Evolutionary conservation across 108 stramenopile genomes (phyloP), one percentile per base, ranked within the genome.

Genomic region (Craspedostauros australis): DNA sequence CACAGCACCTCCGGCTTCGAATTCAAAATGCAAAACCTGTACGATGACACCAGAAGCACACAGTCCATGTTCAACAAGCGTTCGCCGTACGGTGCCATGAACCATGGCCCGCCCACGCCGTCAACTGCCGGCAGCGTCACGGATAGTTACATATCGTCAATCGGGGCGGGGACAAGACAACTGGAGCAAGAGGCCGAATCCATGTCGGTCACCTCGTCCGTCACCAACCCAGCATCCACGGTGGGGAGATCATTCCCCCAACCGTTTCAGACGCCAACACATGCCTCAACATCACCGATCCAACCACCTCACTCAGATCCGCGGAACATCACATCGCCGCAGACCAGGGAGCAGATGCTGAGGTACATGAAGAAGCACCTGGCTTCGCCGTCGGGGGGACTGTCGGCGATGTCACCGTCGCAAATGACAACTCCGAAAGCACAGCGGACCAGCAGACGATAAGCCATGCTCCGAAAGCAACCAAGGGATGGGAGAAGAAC

Each of bases 301-400:
- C n/a, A n/a, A n/a, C n/a, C n/a, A n/a, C n/a, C n/a, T n/a, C n/a
- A n/a, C n/a, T n/a, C n/a, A n/a, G n/a, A n/a, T n/a, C n/a, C n/a
- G n/a, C n/a, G n/a, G n/a, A n/a, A n/a, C 34, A 36, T 8, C 34
- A 36, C 34, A 9, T 11, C 34, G 34, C 34, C 34, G 12, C 34
- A 11, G 34, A 12, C 12, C 9, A 36, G 34, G 34, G 11, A 68
- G 36, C 48, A 68, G 54, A 60, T 68, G 67, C 60, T 55, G 39
- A 39, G 49, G 19, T 68, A 41, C 30, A 68, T 68, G 67, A 55
- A 38, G 23, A 68, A 60, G 53, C 57, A 68, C 22, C 33, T 57
- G 24, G 31, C 56, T 31, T 39, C 56, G 1, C 12, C 34, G 34
- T 36, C 34, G n/a, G n/a, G n/a, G n/a, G n/a, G n/a, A n/a, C n/a